Conservation (phyloP, 305 asterid species). For the Fraxinus angustifolia region DNA sequence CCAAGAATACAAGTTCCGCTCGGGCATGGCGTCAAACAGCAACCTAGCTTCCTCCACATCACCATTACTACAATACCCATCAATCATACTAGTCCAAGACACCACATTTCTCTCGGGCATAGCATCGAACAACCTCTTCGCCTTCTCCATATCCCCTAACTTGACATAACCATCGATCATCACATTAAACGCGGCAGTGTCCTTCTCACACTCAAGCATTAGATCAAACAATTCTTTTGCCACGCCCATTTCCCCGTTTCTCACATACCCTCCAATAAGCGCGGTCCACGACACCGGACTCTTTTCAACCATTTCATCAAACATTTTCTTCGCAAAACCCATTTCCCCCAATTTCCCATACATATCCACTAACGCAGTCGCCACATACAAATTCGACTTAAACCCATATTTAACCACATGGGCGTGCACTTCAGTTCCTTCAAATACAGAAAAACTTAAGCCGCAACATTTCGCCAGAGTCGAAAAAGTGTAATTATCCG, state of each 20-base stretch:
- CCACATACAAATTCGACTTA: conserved; percentile 56
- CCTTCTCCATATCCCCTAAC: conserved; percentile 56
- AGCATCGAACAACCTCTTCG: conserved; percentile 53
- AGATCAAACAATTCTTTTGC: conserved; percentile 43
- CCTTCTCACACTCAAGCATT: conserved; percentile 54
- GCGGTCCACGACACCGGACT: conserved; percentile 75
- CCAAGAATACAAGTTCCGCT: conserved; percentile 74
- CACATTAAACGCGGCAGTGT: conserved; percentile 55
- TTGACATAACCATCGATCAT: conserved; percentile 77
- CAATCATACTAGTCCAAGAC: conserved; percentile 87
- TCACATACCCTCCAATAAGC: conserved; percentile 59
- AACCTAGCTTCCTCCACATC: conserved; percentile 51
- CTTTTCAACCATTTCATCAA: conserved; percentile 75
- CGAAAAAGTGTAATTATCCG: conserved; percentile 73
- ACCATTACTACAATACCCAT: conserved; percentile 67
- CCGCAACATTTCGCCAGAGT: conserved; percentile 77
- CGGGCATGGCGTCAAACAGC: conserved; percentile 69
- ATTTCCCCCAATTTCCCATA: conserved; percentile 71
- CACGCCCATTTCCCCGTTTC: conserved; percentile 38
- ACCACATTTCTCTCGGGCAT: conserved; percentile 74
- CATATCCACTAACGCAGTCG: conserved; percentile 81
- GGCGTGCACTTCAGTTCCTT: conserved; percentile 66
- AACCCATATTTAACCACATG: conserved; percentile 62
- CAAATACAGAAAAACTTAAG: conserved; percentile 35
- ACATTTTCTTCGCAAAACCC: conserved; percentile 49